phyloP scores from a whole-genome alignment of 2,329 filamentous ascomycete species.

The Cytospora mali region DNA sequence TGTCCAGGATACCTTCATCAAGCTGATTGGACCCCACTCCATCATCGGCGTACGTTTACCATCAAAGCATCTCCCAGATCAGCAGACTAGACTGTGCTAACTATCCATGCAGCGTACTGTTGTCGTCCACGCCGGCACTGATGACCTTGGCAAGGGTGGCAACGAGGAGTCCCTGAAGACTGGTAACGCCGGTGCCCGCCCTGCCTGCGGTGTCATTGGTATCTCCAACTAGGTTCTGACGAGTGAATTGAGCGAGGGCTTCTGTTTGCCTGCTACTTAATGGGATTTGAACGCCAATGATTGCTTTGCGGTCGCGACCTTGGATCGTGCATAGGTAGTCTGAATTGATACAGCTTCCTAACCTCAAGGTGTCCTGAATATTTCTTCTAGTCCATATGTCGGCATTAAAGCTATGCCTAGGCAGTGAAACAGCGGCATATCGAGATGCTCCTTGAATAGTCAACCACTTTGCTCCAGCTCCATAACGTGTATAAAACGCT shows the following conservation, averaged over 20 bases:
- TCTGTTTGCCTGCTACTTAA: background rate
- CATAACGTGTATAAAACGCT: background rate
- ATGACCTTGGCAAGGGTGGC: slow-evolving; percentile 91
- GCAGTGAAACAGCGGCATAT: background rate
- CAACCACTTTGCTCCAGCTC: background rate
- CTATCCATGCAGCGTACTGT: slow-evolving; percentile 72
- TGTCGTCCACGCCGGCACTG: slow-evolving; percentile 91
- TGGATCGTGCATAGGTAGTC: background rate
- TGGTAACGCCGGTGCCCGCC: slow-evolving; percentile 89
- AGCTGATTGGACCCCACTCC: slow-evolving; percentile 95
- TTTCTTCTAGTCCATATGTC: background rate
- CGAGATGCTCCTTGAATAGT: too few species aligned
- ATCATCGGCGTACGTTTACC: slow-evolving; percentile 76
- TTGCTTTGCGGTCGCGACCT: background rate
- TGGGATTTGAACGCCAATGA: background rate
- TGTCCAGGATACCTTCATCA: slow-evolving; percentile 78
- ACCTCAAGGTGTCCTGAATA: background rate
- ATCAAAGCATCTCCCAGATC: background rate
- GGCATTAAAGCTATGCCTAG: background rate
- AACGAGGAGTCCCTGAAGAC: slow-evolving; percentile 98
- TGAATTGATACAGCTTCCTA: background rate
- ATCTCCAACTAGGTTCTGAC: slow-evolving; percentile 67
- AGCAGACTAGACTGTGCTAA: slow-evolving; percentile 1
- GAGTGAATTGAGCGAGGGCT: background rate
- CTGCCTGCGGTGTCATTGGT: slow-evolving; percentile 95